Base-by-base conservation (phyloP, 2,329 filamentous ascomycete species). In the Cryphonectria naterciae region DNA sequence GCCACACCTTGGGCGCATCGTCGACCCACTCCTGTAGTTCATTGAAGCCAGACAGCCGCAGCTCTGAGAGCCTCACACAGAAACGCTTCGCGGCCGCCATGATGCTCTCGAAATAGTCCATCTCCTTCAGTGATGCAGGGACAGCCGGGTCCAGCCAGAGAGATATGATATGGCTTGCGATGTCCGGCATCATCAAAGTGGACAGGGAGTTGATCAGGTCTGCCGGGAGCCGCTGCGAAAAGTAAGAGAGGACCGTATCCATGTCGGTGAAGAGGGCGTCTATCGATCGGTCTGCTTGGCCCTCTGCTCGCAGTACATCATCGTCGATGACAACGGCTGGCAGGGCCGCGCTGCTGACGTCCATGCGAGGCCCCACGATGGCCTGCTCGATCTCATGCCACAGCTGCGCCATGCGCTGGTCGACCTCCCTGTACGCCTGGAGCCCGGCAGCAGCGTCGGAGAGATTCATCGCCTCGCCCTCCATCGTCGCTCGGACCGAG, bases 1-100 rank as follows among this genome's bases (percentile, higher is more conserved):
- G 86, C 96, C 96, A 99, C 37, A 94, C 90, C 70, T 89, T 89
- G 0, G 94, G 93, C 0, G 93, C 92, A 73, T 91, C 90, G 56
- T 91, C 88, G 0, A 93, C 90, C 95, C 96, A 99, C 35, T 93
- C 89, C 61, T 88, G 85, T 52, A 99, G 82, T 43, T 91, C 88
- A 19, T 86, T 83, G 64, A 88, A 84, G 5, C 86, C 86, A 22
- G 86, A 84, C 86, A 93, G 95, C 0, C 87, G 86, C 25, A 91
- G 83, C 10, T 83, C 80, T 49, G 89, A 85, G 10, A 98, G 81
- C 1, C 84, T 85, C 8, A 85, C 81, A 68, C 91, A 92, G 76
- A 98, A 92, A 0, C 81, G 79, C 37, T 85, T 83, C 0, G 93
- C 88, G 58, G 87, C 84, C 54, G 87, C 85, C n/a, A 97, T 86